Base-by-base conservation (phyloP, 495 filamentous ascomycete species). In the Neurospora pannonica region DNA sequence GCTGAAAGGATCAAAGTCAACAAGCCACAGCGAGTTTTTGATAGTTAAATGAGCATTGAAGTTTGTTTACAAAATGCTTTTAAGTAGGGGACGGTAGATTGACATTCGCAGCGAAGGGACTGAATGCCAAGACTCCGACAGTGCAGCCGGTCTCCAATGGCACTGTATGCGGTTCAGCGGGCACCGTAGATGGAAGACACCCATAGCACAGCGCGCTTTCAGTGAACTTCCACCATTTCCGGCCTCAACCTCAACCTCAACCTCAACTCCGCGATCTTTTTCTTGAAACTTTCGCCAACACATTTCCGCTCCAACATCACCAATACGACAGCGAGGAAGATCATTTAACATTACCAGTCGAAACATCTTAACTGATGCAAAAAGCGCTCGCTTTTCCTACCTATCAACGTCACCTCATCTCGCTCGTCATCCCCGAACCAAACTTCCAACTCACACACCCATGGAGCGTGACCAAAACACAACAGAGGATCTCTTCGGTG, bases 391-490 rank as follows among this genome's bases (percentile, higher is more conserved):
- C 43, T 48, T 48, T 46, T 0, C 42, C 42, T 3, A 19, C 42
- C 17, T 48, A 48, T 48, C n/a, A 21, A 48, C n/a, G 0, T 48
- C 43, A 21, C 42, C 42, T 46, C 42, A 48, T 8, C 19, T 5
- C 15, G 38, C 10, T 42, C 42, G 42, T n/a, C 19, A n/a, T n/a
- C 43, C n/a, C 19, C 9, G 10, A 11, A 11, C 40, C 15, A 42
- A 13, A 42, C 15, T 17, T 19, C 3, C 40, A 17, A 38, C 38
- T 38, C 11, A n/a, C 38, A 3, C 38, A 38, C 46, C 19, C 19
- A 74, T 74, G 72, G 60, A 69, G 21, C 40, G 54, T 5, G 62
- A 74, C n/a, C 73, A 71, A 37, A 38, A 71, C 38, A 40, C 40
- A 17, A 34, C 70, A 17, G 42, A 43, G 39, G 43, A 71, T 37